A percentile compares a stretch with the other conserved stretches of the same genome.
Conservation (phyloP, 768 basidiomycete genomes). For the Ramaria sp. region DNA sequence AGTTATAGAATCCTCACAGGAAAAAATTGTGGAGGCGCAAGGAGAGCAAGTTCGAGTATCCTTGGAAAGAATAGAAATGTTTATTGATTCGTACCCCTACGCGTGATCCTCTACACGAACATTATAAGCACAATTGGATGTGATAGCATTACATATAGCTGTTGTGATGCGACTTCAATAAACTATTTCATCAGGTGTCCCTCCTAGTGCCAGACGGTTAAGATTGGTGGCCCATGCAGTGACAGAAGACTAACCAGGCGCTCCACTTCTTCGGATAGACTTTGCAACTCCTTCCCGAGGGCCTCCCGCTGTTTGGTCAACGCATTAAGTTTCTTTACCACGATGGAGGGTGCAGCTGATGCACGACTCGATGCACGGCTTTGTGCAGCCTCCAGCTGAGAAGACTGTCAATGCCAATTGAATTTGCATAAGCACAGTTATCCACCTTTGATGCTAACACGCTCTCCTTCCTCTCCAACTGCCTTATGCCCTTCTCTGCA, state of each 20-base stretch:
- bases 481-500: slow-evolving; percentile 56
- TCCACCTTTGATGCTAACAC: slow-evolving; percentile 53
- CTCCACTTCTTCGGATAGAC: slow-evolving; percentile 52
- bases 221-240: background rate
- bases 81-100: background rate
- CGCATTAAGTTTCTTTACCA: slow-evolving; percentile 54
- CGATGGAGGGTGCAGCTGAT: slow-evolving; percentile 33
- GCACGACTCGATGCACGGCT: slow-evolving; percentile 25
- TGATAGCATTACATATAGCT: background rate
- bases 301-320: slow-evolving; percentile 56
- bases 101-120: background rate
- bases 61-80: slow-evolving; percentile 56
- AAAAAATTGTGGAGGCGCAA: slow-evolving; percentile 87
- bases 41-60: slow-evolving; percentile 82
- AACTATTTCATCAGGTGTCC: background rate
- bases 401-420: background rate
- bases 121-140: background rate
- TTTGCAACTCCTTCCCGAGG: slow-evolving; percentile 50
- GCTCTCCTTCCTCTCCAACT: slow-evolving; percentile 50
- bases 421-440: background rate
- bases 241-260: slow-evolving; percentile 31
- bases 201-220: background rate
- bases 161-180: background rate
- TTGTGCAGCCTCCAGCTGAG: slow-evolving; percentile 46
- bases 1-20: slow-evolving; percentile 29